phyloP scores from a whole-genome alignment of 257 asterid genomes.

The Rhazya stricta region DNA sequence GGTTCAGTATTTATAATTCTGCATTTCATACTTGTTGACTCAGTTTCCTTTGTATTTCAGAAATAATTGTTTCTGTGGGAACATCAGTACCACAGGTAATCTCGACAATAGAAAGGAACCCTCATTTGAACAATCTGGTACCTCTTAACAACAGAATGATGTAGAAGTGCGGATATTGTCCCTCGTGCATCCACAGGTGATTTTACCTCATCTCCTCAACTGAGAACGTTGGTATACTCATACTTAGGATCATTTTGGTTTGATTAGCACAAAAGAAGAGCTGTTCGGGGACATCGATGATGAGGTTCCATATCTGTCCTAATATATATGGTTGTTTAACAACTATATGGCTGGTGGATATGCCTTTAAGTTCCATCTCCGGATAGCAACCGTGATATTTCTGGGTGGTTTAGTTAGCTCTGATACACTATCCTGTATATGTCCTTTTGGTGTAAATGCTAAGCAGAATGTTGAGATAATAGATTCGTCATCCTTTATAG shows the following conservation, averaged over 20 bases:
- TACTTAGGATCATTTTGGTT: not conserved
- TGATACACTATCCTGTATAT: constrained; percentile 4
- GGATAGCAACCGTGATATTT: not conserved
- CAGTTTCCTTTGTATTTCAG: constrained; percentile 36
- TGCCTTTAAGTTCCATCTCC: not conserved
- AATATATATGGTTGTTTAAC: constrained; percentile 1
- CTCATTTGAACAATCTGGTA: constrained; percentile 33
- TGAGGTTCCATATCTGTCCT: not conserved
- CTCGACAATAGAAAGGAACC: constrained; percentile 42
- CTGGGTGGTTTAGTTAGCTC: not conserved
- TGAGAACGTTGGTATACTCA: not conserved
- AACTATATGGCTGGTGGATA: not conserved
- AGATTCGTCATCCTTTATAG: not conserved
- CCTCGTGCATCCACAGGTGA: not conserved
- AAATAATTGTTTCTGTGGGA: constrained; percentile 86
- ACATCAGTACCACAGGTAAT: constrained; percentile 88
- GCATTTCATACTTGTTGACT: not conserved
- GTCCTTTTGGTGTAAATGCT: constrained; percentile 6
- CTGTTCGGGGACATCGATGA: not conserved
- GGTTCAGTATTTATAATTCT: not conserved
- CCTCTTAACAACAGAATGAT: constrained; percentile 46
- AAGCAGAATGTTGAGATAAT: not conserved
- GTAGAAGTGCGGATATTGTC: constrained; percentile 14
- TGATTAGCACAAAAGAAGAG: not conserved
- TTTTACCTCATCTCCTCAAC: not conserved